phyloP scores from a whole-genome alignment of 1,284 basidiomycete species.

The Coriolopsis trogii region DNA sequence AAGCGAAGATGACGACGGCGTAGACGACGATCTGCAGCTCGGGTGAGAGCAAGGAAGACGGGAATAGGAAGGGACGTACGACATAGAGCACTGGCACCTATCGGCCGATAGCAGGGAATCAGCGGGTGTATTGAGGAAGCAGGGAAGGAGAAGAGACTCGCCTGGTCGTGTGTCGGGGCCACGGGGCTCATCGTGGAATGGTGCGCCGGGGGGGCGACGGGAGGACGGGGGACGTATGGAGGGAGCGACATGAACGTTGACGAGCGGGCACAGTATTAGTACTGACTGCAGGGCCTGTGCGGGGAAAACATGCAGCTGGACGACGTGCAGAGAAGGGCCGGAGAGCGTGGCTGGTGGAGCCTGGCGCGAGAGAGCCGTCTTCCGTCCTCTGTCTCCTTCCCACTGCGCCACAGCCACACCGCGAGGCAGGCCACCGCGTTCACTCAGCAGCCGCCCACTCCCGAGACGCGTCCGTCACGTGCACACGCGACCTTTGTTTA shows the following conservation, averaged over 20 bases:
- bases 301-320: conserved; percentile 11
- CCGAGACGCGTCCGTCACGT: conserved; percentile 33
- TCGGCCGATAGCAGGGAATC: conserved; percentile 7
- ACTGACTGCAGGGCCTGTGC: neutral
- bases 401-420: neutral
- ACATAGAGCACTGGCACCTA: conserved; percentile 61
- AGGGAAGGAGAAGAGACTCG: conserved; percentile 12
- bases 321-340: conserved; percentile 4
- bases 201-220: conserved; percentile 28
- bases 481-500: conserved; percentile 32
- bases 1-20: conserved; percentile 77
- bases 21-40: conserved; percentile 69
- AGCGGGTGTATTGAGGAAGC: conserved; percentile 1
- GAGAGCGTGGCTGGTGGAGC: conserved; percentile 10
- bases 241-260: conserved; percentile 27
- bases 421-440: conserved; percentile 10
- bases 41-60: conserved; percentile 1
- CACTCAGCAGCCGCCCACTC: conserved; percentile 9
- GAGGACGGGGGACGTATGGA: conserved; percentile 30
- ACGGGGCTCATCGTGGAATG: conserved; percentile 30
- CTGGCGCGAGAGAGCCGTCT: neutral
- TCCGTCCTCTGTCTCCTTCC: neutral
- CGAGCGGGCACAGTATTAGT: conserved; percentile 17
- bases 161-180: conserved; percentile 36
- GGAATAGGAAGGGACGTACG: conserved; percentile 46